These are phyloP conservation scores for Schwanniomyces pseudopolymorphus DNA, from an alignment of 805 yeast species.

Conservation along the genomic window DNA sequence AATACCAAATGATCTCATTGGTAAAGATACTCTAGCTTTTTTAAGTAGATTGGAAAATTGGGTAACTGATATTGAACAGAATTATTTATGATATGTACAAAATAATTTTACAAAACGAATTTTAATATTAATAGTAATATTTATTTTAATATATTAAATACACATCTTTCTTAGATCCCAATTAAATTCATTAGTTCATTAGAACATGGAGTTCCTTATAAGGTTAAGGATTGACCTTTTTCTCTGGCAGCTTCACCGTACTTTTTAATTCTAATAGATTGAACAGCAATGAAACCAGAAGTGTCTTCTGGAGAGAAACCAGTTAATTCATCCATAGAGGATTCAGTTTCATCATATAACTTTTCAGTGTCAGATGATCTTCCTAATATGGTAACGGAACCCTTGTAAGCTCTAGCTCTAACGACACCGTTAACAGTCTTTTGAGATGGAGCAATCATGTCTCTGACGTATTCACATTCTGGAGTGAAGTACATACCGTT, in stretches of 20 bases:
- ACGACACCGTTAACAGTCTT: constrained; percentile 94
- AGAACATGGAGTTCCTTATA: neutral
- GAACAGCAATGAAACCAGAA: constrained; percentile 95
- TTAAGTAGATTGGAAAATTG: constrained; percentile 14
- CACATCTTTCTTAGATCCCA: constrained; percentile 1
- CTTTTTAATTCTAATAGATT: constrained; percentile 97
- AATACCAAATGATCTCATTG: constrained; percentile 32
- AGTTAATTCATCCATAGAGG: constrained; percentile 98
- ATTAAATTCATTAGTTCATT: neutral
- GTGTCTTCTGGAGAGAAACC: constrained; percentile 98
- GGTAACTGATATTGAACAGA: constrained; percentile 4
- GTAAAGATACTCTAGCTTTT: constrained; percentile 23
- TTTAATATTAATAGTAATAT: neutral
- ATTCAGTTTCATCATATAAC: constrained; percentile 95
- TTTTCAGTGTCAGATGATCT: constrained; percentile 95
- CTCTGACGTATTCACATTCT: constrained; percentile 93
- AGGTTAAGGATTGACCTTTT: constrained; percentile 55
- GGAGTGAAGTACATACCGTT: constrained; percentile 98
- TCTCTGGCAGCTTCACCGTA: constrained; percentile 94
- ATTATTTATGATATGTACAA: neutral
- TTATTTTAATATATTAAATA: constrained; percentile 1
- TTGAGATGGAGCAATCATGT: constrained; percentile 94
- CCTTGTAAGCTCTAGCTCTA: constrained; percentile 92
- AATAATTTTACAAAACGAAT: neutral
- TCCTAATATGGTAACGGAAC: constrained; percentile 79